Conservation (phyloP, 2,329 filamentous ascomycete genomes). For the Botrytis tulipae region DNA sequence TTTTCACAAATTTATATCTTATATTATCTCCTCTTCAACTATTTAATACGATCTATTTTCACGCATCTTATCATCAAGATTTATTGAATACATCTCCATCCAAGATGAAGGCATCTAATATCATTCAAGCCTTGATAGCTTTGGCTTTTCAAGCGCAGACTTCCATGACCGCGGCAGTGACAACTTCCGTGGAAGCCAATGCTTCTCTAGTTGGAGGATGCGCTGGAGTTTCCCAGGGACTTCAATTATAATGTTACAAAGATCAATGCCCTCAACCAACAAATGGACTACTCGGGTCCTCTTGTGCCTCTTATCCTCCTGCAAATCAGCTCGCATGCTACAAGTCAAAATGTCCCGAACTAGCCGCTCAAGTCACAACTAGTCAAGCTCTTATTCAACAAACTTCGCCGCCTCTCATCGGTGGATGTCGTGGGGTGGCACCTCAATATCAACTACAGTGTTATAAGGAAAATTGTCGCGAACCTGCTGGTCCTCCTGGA, state of each 20-base stretch:
- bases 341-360: not conserved
- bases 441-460: not conserved
- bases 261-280: not conserved
- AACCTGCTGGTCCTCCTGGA: not conserved
- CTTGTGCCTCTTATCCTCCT: not conserved
- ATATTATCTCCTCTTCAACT: not conserved
- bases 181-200: not conserved
- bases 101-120: not conserved
- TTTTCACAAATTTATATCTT: not conserved
- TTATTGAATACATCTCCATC: not conserved
- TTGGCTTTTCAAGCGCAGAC: not conserved
- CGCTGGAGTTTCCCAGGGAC: not conserved
- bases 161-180: not conserved
- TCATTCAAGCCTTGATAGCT: not conserved
- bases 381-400: not conserved
- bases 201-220: not conserved
- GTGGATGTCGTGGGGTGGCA: not conserved
- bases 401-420: not conserved
- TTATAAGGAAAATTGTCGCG: not conserved
- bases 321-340: not conserved
- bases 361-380: not conserved
- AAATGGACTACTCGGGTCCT: not conserved
- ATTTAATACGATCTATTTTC: not conserved
- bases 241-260: not conserved
- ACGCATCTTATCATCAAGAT: not conserved